Percentiles rank a stretch among this genome's conserved stretches.
Evolutionary conservation across 179 eudicot species (phyloP).

Genomic region (Beta corolliflora): DNA sequence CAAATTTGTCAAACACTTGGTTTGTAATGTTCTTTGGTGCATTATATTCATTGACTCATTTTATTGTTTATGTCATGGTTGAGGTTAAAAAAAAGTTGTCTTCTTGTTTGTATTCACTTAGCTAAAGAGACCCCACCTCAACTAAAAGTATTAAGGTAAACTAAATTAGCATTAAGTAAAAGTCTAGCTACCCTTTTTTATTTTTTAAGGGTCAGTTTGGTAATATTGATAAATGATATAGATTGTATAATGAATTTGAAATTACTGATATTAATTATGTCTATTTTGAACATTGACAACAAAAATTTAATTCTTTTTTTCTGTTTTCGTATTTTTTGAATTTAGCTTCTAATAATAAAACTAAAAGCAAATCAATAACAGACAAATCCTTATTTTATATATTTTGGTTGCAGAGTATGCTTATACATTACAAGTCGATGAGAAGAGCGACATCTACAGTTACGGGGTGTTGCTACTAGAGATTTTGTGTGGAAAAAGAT

Average conservation of each 20-base stretch:
- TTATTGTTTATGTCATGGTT: conserved; percentile 22
- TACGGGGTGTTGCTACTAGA: conserved; percentile 87
- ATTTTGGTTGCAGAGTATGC: conserved; percentile 66
- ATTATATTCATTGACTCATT: conserved; percentile 33
- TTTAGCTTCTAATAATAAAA: not conserved
- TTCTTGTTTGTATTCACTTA: conserved; percentile 37
- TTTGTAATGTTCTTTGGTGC: conserved; percentile 34
- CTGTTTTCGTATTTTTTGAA: not conserved
- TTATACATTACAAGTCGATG: conserved; percentile 95
- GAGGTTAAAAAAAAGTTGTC: conserved; percentile 28
- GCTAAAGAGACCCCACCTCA: conserved; percentile 20
- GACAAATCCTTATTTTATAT: not conserved
- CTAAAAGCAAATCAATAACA: not conserved
- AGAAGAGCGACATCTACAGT: conserved; percentile 95
- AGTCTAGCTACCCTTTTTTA: not conserved
- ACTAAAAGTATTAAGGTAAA: conserved; percentile 12
- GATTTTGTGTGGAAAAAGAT: conserved; percentile 69
- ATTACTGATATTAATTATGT: too few relatives aligned
- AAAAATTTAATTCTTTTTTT: too few relatives aligned
- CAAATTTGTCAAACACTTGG: conserved; percentile 35
- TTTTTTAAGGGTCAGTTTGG: not conserved
- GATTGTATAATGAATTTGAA: too few relatives aligned
- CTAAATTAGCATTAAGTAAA: conserved; percentile 1
- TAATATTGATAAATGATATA: too few relatives aligned
- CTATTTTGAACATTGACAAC: too few relatives aligned